phyloP scores from a whole-genome alignment of 805 yeast species.

The Alloascoidea africana region DNA sequence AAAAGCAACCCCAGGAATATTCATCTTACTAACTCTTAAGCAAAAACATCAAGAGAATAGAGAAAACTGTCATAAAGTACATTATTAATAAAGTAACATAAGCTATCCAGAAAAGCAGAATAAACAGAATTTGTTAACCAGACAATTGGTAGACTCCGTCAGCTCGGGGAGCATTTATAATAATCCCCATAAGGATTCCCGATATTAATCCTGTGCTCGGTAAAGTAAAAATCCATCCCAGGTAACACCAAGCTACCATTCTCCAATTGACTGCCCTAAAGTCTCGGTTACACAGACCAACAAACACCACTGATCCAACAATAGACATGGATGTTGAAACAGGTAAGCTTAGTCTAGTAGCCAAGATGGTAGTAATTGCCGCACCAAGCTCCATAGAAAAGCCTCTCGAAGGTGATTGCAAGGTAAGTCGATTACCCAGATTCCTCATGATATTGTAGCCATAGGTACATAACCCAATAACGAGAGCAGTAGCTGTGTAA shows the following conservation, averaged over 20 bases:
- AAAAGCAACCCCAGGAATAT: too few relatives aligned
- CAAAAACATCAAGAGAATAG: too few relatives aligned
- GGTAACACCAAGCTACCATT: slow-evolving; percentile 56
- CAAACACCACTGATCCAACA: slow-evolving; percentile 63
- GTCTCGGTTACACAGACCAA: slow-evolving; percentile 59
- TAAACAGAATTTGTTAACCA: too few relatives aligned
- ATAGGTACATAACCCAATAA: slow-evolving; percentile 53
- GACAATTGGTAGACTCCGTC: too few relatives aligned
- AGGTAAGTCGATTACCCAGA: slow-evolving; percentile 59
- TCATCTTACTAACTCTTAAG: too few relatives aligned
- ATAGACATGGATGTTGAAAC: slow-evolving; percentile 70
- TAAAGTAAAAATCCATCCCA: slow-evolving; percentile 59
- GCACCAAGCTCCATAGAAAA: slow-evolving; percentile 67
- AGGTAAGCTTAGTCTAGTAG: slow-evolving; percentile 58
- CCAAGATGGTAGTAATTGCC: slow-evolving; percentile 61
- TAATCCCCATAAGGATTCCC: slow-evolving; percentile 48
- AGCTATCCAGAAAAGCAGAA: too few relatives aligned
- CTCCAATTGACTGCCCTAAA: slow-evolving; percentile 58
- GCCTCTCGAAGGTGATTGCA: slow-evolving; percentile 70
- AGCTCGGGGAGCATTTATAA: slow-evolving; percentile 44
- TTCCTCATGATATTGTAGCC: slow-evolving; percentile 59
- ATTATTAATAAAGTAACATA: too few relatives aligned
- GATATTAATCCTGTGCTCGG: slow-evolving; percentile 64
- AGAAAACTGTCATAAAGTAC: too few relatives aligned
- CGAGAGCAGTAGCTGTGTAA: slow-evolving; percentile 52